Evolutionary conservation across 768 basidiomycete genomes (phyloP).

Genomic region (Galerina sulciceps): DNA sequence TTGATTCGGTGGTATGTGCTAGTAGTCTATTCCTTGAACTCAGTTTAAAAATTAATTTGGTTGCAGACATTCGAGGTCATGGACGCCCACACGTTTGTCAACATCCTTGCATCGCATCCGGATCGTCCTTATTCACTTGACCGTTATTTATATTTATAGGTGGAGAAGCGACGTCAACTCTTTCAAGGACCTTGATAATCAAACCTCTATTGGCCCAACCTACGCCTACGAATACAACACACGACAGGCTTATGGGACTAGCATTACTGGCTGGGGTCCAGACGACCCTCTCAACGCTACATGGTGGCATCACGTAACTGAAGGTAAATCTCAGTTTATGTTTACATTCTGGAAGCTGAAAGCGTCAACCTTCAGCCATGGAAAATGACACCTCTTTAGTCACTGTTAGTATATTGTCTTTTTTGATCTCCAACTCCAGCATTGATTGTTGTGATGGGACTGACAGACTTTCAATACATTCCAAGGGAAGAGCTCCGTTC

Average conservation of each 20-base stretch:
- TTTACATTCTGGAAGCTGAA: not conserved
- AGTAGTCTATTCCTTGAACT: not conserved
- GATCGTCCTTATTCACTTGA: not conserved
- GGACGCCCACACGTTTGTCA: slow-evolving; percentile 74
- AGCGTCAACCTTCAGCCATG: slow-evolving; percentile 50
- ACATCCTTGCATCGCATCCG: not conserved
- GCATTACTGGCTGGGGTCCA: slow-evolving; percentile 58
- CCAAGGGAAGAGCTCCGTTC: slow-evolving; percentile 73
- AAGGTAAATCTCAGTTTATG: slow-evolving; percentile 41
- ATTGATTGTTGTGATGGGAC: not conserved
- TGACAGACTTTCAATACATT: slow-evolving; percentile 65
- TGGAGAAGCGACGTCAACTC: slow-evolving; percentile 68
- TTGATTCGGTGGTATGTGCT: slow-evolving; percentile 63
- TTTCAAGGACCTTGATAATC: slow-evolving; percentile 61
- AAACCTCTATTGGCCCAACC: slow-evolving; percentile 60
- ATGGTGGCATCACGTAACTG: slow-evolving; percentile 83
- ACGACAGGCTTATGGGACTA: slow-evolving; percentile 65
- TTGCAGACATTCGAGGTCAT: slow-evolving; percentile 74
- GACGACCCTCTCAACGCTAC: slow-evolving; percentile 79
- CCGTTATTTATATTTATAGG: slow-evolving; percentile 33
- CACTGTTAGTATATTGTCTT: slow-evolving; percentile 41
- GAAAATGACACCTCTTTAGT: slow-evolving; percentile 58
- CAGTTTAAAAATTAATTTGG: not conserved
- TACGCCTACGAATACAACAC: slow-evolving; percentile 73
- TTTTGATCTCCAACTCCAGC: not conserved